Evolutionary conservation across 352 stramenopile genomes (phyloP), one percentile per base, ranked within the genome.

Genomic region (Aphanomyces cochlioides): DNA sequence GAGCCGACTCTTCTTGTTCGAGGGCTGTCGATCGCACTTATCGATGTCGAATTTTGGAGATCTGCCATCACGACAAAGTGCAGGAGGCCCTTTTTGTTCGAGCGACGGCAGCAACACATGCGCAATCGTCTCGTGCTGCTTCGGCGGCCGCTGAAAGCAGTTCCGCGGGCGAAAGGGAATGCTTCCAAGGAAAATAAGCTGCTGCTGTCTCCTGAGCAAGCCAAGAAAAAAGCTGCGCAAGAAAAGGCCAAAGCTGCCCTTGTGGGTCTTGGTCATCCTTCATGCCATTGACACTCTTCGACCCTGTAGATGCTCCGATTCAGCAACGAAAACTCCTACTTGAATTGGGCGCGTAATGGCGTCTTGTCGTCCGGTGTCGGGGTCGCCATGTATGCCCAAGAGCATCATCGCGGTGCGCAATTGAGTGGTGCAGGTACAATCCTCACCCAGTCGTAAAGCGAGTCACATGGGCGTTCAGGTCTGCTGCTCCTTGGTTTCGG

Each of bases 371-470:
- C 87, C 7, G 79, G 75, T 13, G 87, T 95, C 48, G 87, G 87
- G 34, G 87, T 95, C 43, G 87, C 85, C 39, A 95, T 95, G 87
- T 95, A 95, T 67, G 87, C 87, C 37, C 87, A 95, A 74, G 87
- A 95, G 74, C 87, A 95, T 72, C 87, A 95, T 68, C 87, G 87
- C 38, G 87, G 87, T 65, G 87, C 87, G 56, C 87, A 95, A 68
- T 69, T 95, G 40, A 93, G 85, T 70, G 87, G 87, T 37, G 87
- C 87, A 1, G 87, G 84, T 87, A 71, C 41, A 75, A 68, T 36
- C 57, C 36, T 28, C 47, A 13, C 34, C 58, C 12, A 60, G 38
- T 8, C 61, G 19, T 8, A 45, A 47, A 28, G 17, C 38, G 38
- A 17, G 28, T 17, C 17, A 41, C 34, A 19, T 40, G 17, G 47